These are phyloP conservation scores for Penicillium verrucosum DNA, from an alignment of 2,329 filamentous ascomycete species.

Conservation along the genomic window DNA sequence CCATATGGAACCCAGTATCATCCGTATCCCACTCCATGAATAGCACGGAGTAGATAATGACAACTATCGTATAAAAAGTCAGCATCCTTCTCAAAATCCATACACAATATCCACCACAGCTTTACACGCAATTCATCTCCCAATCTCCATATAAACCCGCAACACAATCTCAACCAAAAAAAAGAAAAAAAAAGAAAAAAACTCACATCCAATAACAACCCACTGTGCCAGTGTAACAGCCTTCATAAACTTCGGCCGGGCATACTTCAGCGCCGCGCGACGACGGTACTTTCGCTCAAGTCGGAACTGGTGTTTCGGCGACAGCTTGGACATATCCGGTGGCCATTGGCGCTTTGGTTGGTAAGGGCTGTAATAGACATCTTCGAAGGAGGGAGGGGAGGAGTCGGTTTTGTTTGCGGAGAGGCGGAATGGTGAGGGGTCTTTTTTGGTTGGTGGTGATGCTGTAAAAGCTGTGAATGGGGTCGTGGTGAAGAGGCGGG, in stretches of 20 bases:
- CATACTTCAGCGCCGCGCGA: slow-evolving; percentile 59
- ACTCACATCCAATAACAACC: slow-evolving; percentile 51
- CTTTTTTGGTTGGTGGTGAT: slow-evolving; percentile 12
- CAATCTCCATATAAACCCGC: background rate
- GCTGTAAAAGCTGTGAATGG: slow-evolving; percentile 12
- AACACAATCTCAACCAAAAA: background rate
- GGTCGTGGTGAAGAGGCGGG: slow-evolving; percentile 17
- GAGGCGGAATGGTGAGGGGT: slow-evolving; percentile 22
- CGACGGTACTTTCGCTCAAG: slow-evolving; percentile 64
- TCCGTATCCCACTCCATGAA: slow-evolving; percentile 47
- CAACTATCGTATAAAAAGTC: slow-evolving; percentile 30
- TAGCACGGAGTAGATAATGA: slow-evolving; percentile 42
- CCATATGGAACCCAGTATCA: slow-evolving; percentile 41
- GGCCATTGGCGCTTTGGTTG: slow-evolving; percentile 62
- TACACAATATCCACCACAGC: background rate
- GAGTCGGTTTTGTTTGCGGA: slow-evolving; percentile 19
- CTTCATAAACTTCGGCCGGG: slow-evolving; percentile 58
- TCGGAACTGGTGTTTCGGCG: slow-evolving; percentile 64
- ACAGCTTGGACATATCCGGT: slow-evolving; percentile 60
- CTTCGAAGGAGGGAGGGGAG: slow-evolving; percentile 11
- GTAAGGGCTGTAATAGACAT: slow-evolving; percentile 55
- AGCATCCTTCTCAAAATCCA: slow-evolving; percentile 7
- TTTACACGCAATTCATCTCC: background rate
- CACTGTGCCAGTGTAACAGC: slow-evolving; percentile 57
- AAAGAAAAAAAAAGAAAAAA: slow-evolving; percentile 8